phyloP scores from a whole-genome alignment of 164 flowering plant genomes.

The Tinospora cordifolia region DNA sequence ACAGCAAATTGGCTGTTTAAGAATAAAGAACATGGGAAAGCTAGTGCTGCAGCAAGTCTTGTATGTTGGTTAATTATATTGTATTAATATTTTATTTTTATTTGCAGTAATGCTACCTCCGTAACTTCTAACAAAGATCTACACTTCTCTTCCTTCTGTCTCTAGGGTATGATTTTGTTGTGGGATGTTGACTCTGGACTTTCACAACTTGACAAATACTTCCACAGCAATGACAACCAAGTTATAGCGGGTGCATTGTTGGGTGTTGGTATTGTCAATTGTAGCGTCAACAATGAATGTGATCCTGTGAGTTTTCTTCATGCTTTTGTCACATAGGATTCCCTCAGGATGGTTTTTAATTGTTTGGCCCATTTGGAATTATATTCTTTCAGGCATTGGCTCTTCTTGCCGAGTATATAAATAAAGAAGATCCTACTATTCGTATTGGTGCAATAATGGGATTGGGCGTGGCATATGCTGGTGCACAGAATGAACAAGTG shows the following conservation, averaged over 20 bases:
- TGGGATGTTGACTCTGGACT: constrained; percentile 99
- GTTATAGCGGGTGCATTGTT: constrained; percentile 84
- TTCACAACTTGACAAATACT: constrained; percentile 82
- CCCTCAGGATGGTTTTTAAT: neutral
- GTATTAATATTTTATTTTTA: neutral
- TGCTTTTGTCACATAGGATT: neutral
- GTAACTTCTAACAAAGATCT: neutral
- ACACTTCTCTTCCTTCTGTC: neutral
- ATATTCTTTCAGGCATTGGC: constrained; percentile 66
- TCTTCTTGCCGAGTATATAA: constrained; percentile 63
- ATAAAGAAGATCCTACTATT: constrained; percentile 70
- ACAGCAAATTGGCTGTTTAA: constrained; percentile 93
- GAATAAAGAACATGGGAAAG: constrained; percentile 95
- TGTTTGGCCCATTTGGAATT: neutral
- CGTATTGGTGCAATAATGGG: constrained; percentile 98
- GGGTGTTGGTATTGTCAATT: constrained; percentile 92
- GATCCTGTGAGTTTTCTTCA: constrained; percentile 67
- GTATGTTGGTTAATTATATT: constrained; percentile 29
- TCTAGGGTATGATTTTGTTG: constrained; percentile 85
- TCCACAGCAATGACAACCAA: constrained; percentile 80
- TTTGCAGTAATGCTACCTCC: too few relatives aligned
- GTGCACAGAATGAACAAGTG: constrained; percentile 81
- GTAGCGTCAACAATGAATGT: constrained; percentile 73
- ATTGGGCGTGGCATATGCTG: constrained; percentile 89
- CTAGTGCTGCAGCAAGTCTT: constrained; percentile 99